Base-by-base conservation (phyloP, 495 filamentous ascomycete genomes). In the Coniosporium apollinis region DNA sequence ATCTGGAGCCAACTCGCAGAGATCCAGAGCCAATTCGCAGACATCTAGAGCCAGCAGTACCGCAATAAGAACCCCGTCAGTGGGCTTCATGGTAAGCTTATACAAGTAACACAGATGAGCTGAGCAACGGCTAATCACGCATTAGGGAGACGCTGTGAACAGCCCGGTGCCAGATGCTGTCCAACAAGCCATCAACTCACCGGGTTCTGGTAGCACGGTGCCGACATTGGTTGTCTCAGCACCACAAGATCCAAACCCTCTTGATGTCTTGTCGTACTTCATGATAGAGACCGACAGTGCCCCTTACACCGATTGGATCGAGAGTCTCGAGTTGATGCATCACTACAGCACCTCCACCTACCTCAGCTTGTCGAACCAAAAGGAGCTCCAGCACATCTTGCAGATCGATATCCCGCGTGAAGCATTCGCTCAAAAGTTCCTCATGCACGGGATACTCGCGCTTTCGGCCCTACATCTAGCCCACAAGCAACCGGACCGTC, bases 301-400 rank as follows among this genome's bases (percentile, higher is more conserved):
- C 7, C 7, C 30, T 32, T 6, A 32, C 30, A 17, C 16, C 1
- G 36, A 47, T 20, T 43, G 41, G 40, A 34, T 43, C 28, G 35
- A 40, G 19, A 36, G 43, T 19, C 37, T 47, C 34, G 41, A 44
- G 28, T 40, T 47, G 1, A 43, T 47, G 39, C 32, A 44, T 28
- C 32, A 47, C 29, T 47, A 43, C 28, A 28, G 3, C 13, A 28
- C 8, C 18, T 26, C 24, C 24, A 26, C 24, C 24, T 26, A 8
- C 24, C 8, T 8, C 7, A 26, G 8, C 8, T 13, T 26, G 7
- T 8, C 24, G 8, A 26, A 13, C 24, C 24, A 13, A 7, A 7
- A 7, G 8, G 13, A 8, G 8, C 8, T 13, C 13, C 47, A 50
- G 44, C 15, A 26, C 41, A 10, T 39, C 3, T 49, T 35, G 38